Conservation (phyloP, 169 alveolate genomes). For the Plasmodium gallinaceum region DNA sequence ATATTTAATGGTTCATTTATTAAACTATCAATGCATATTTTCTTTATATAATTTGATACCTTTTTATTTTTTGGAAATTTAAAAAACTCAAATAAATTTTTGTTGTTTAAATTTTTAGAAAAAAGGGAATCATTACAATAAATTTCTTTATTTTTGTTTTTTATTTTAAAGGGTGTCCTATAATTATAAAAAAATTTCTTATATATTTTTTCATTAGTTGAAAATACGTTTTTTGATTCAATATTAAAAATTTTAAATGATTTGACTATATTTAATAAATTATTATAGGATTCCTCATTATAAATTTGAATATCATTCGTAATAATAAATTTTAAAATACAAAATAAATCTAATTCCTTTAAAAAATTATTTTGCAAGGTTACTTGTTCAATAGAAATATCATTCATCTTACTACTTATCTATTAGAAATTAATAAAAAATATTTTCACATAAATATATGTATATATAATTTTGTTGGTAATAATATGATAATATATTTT, state of each 20-base stretch:
- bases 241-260: slow-evolving; percentile 38
- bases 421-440: too few species aligned
- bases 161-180: not conserved
- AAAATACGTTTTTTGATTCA: slow-evolving; percentile 14
- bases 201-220: slow-evolving; percentile 28
- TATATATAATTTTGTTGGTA: too few species aligned
- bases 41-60: slow-evolving; percentile 44
- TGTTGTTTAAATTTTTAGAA: slow-evolving; percentile 47
- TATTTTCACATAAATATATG: too few species aligned
- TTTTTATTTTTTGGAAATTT: slow-evolving; percentile 42
- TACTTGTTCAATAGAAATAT: slow-evolving; percentile 75
- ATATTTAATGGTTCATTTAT: slow-evolving; percentile 64
- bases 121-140: slow-evolving; percentile 47
- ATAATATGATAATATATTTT: too few species aligned
- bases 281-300: slow-evolving; percentile 45
- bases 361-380: slow-evolving; percentile 76
- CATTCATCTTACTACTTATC: slow-evolving; percentile 1
- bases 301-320: slow-evolving; percentile 77
- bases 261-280: slow-evolving; percentile 38
- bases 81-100: slow-evolving; percentile 41
- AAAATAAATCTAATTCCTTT: slow-evolving; percentile 79
- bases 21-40: slow-evolving; percentile 16
- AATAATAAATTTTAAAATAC: slow-evolving; percentile 77
- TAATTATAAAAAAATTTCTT: slow-evolving; percentile 3
- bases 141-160: not conserved